Conservation (phyloP, 1,284 basidiomycete species). For the Sanghuangporus baumii region DNA sequence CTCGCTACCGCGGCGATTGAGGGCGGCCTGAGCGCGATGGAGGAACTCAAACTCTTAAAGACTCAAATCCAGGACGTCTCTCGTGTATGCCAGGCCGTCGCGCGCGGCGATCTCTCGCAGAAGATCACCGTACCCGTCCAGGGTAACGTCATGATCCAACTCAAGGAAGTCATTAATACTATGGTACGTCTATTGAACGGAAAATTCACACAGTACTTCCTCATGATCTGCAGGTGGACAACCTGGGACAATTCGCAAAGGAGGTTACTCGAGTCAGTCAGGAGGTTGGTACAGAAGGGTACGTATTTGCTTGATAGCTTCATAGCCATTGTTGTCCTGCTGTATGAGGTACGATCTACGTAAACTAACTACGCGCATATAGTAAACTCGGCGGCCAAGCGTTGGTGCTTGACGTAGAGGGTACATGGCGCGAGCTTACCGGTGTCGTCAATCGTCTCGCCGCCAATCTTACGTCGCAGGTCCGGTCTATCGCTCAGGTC, state of each 20-base stretch:
- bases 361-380: slow-evolving; percentile 16
- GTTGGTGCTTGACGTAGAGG: slow-evolving; percentile 88
- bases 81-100: slow-evolving; percentile 94
- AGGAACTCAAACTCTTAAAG: slow-evolving; percentile 79
- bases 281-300: slow-evolving; percentile 92
- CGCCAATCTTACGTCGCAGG: slow-evolving; percentile 93
- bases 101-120: slow-evolving; percentile 88
- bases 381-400: slow-evolving; percentile 91
- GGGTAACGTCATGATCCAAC: slow-evolving; percentile 94
- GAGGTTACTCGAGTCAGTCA: slow-evolving; percentile 85
- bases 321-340: slow-evolving; percentile 13
- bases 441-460: slow-evolving; percentile 89
- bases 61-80: slow-evolving; percentile 89
- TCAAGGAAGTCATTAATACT: slow-evolving; percentile 97
- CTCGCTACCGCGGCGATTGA: slow-evolving; percentile 56
- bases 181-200: slow-evolving; percentile 58
- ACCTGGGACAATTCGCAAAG: slow-evolving; percentile 75
- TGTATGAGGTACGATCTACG: slow-evolving; percentile 1
- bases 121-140: slow-evolving; percentile 97
- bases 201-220: slow-evolving; percentile 10
- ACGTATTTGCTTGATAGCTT: slow-evolving; percentile 20
- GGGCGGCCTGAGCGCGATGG: slow-evolving; percentile 61
- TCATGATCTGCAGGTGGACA: slow-evolving; percentile 48
- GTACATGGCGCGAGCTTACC: slow-evolving; percentile 90
- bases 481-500: slow-evolving; percentile 90